Conservation (phyloP, 2,329 filamentous ascomycete genomes). For the Fusarium oxysporum region DNA sequence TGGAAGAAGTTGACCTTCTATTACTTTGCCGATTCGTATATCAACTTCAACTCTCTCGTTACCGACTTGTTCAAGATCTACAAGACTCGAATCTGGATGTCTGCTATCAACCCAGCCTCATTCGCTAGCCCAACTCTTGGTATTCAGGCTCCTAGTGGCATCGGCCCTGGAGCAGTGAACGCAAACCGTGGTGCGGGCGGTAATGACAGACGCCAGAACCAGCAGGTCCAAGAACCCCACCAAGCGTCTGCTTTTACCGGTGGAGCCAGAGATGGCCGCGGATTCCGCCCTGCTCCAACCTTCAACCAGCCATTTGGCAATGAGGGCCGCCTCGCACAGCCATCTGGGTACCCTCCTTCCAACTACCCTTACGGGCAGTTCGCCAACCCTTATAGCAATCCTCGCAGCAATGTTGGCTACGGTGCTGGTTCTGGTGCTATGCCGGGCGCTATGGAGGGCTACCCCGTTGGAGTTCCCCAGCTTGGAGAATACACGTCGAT, state of each 20-base stretch:
- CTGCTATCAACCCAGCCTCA: slow-evolving; percentile 96
- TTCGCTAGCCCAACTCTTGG: slow-evolving; percentile 84
- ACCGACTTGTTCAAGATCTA: slow-evolving; percentile 99
- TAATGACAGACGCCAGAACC: slow-evolving; percentile 62
- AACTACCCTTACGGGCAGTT: slow-evolving; percentile 52
- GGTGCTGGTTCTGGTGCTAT: slow-evolving; percentile 44
- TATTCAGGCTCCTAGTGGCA: slow-evolving; percentile 74
- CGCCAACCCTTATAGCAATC: slow-evolving; percentile 50
- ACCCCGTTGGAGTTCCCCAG: slow-evolving; percentile 50
- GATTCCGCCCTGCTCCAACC: slow-evolving; percentile 53
- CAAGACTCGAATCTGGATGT: slow-evolving; percentile 99
- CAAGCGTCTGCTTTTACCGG: slow-evolving; percentile 53
- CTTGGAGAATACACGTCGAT: slow-evolving; percentile 59
- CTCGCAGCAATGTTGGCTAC: slow-evolving; percentile 48
- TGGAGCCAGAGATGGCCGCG: slow-evolving; percentile 53
- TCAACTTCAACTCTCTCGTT: slow-evolving; percentile 98
- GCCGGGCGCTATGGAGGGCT: slow-evolving; percentile 47
- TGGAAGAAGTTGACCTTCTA: slow-evolving; percentile 99
- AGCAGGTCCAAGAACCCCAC: slow-evolving; percentile 52
- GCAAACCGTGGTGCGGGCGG: slow-evolving; percentile 59
- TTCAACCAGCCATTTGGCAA: slow-evolving; percentile 56
- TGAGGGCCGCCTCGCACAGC: slow-evolving; percentile 56
- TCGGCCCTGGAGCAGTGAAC: slow-evolving; percentile 74
- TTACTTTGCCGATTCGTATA: slow-evolving; percentile 97
- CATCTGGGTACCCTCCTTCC: slow-evolving; percentile 50